A percentile compares a stretch with the other conserved stretches of the same genome.
Evolutionary conservation across 441 rosid species (phyloP).

Genomic region (Daphne laureola): DNA sequence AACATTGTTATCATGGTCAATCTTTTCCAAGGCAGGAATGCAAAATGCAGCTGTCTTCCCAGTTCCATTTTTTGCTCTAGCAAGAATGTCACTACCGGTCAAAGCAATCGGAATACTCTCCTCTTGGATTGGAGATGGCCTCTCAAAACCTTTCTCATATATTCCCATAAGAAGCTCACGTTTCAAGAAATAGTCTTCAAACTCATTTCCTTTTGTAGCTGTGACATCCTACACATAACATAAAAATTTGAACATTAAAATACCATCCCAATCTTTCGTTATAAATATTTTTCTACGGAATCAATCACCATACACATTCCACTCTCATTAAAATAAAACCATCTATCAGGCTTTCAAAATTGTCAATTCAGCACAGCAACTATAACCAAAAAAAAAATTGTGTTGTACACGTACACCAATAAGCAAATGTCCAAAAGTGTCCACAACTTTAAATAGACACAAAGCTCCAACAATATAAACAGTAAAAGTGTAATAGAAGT

Average conservation of each 20-base stretch:
- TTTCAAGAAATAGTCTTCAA: constrained; percentile 94
- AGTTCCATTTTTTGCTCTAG: constrained; percentile 97
- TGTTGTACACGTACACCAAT: no score
- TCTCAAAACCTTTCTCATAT: constrained; percentile 96
- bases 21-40: constrained; percentile 93
- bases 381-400: no score
- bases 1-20: constrained; percentile 87
- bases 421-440: no score
- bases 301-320: no score
- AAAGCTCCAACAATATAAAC: no score
- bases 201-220: constrained; percentile 96
- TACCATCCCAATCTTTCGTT: neutral
- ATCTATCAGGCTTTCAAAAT: no score
- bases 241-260: constrained; percentile 1
- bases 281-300: no score
- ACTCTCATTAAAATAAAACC: no score
- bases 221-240: constrained; percentile 72
- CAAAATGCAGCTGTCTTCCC: constrained; percentile 98
- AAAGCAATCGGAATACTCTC: constrained; percentile 99
- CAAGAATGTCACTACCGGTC: constrained; percentile 97
- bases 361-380: no score
- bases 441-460: no score
- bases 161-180: constrained; percentile 97
- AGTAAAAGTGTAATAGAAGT: no score
- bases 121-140: constrained; percentile 99